Percentiles rank a stretch among this genome's conserved stretches.
Evolutionary conservation across 768 basidiomycete genomes (phyloP).

Genomic region (Paxillus rubicundulus): DNA sequence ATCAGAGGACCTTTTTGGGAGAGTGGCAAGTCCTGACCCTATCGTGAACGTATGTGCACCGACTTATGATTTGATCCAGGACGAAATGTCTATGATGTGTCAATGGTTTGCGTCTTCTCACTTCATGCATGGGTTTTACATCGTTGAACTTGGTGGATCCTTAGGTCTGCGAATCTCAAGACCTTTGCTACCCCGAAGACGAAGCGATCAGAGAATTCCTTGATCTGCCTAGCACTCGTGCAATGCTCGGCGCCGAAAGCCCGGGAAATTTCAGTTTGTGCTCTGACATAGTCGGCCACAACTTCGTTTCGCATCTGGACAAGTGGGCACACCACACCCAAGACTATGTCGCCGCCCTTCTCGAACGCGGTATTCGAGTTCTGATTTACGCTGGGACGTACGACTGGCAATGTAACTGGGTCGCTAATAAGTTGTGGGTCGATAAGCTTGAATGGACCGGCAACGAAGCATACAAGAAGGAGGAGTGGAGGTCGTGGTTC

Average conservation of each 20-base stretch:
- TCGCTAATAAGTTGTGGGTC: slow-evolving; percentile 64
- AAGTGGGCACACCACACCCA: slow-evolving; percentile 56
- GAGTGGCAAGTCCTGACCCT: slow-evolving; percentile 30
- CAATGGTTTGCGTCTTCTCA: slow-evolving; percentile 37
- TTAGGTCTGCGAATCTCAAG: slow-evolving; percentile 24
- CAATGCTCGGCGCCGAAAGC: slow-evolving; percentile 45
- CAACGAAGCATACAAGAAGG: slow-evolving; percentile 41
- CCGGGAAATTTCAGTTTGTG: slow-evolving; percentile 57
- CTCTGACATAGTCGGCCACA: slow-evolving; percentile 44
- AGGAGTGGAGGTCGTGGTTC: slow-evolving; percentile 50
- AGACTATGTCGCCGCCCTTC: slow-evolving; percentile 52
- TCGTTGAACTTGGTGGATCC: slow-evolving; percentile 3
- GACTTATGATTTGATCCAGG: slow-evolving; percentile 22
- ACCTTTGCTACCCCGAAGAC: slow-evolving; percentile 40
- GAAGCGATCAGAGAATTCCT: slow-evolving; percentile 45
- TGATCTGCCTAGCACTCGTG: slow-evolving; percentile 42
- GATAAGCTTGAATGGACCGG: slow-evolving; percentile 60
- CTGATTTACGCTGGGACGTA: slow-evolving; percentile 55
- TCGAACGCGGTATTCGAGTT: slow-evolving; percentile 52
- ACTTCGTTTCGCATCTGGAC: slow-evolving; percentile 59
- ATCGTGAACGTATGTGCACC: not conserved
- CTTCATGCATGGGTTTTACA: not conserved
- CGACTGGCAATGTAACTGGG: slow-evolving; percentile 60
- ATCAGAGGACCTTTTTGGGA: slow-evolving; percentile 43
- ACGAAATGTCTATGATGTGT: slow-evolving; percentile 56